Conservation (phyloP, 164 flowering plant genomes). For the Cinnamomum micranthum region DNA sequence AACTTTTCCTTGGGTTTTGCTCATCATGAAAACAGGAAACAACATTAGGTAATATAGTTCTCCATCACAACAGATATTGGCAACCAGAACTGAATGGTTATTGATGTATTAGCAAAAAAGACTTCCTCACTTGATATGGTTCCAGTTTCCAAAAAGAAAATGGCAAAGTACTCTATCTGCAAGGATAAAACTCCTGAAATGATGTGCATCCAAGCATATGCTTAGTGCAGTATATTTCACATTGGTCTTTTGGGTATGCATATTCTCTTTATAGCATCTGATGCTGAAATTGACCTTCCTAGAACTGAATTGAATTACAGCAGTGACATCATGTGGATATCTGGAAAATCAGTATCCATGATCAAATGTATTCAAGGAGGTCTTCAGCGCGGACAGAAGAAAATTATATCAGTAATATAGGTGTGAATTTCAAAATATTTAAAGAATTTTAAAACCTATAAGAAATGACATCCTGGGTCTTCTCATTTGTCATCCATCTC, state of each 20-base stretch:
- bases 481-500: background rate
- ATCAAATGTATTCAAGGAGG: background rate
- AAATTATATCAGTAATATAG: background rate
- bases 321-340: no score
- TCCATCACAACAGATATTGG: no score
- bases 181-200: background rate
- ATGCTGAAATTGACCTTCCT: background rate
- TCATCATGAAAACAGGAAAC: no score
- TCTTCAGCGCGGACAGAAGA: background rate
- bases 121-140: no score
- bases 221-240: background rate
- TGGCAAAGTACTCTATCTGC: background rate
- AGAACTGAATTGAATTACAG: background rate
- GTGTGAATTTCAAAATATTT: no score
- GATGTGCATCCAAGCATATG: background rate
- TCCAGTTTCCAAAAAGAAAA: background rate
- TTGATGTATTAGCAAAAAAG: no score
- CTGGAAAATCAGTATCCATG: background rate
- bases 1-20: no score
- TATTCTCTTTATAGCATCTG: background rate
- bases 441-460: no score
- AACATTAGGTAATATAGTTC: no score
- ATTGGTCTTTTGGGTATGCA: background rate
- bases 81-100: no score
- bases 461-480: background rate